Evolutionary conservation across 148 eudicot genomes (phyloP).

Genomic region (Arctostaphylos glauca): DNA sequence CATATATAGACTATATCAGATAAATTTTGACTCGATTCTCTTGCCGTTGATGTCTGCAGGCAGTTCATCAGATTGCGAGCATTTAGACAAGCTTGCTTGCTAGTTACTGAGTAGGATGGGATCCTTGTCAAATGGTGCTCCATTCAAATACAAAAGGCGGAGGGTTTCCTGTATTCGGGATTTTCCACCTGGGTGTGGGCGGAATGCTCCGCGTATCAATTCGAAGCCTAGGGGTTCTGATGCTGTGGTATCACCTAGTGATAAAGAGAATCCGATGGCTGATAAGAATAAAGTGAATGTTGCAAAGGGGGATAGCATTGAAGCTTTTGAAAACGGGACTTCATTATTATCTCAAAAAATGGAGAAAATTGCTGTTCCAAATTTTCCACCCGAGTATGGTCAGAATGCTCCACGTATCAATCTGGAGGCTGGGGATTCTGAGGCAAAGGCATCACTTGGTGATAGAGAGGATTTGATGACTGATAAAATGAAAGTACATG

Average conservation of each 20-base stretch:
- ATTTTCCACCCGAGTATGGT: constrained; percentile 83
- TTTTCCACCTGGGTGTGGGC: constrained; percentile 81
- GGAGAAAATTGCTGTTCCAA: constrained; percentile 38
- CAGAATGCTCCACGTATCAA: constrained; percentile 26
- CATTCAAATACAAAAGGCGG: constrained; percentile 54
- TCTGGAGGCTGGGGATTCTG: constrained; percentile 17
- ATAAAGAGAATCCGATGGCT: not conserved
- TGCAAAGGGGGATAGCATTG: constrained; percentile 17
- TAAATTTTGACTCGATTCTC: not conserved
- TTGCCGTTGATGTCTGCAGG: not conserved
- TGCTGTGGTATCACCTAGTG: not conserved
- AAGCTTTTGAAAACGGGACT: constrained; percentile 19
- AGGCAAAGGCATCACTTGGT: constrained; percentile 5
- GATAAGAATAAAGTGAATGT: not conserved
- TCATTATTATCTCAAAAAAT: constrained; percentile 14
- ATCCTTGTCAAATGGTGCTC: constrained; percentile 21
- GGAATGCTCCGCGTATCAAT: constrained; percentile 24
- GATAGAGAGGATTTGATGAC: not conserved
- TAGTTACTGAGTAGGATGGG: constrained; percentile 25
- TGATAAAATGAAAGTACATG: constrained; percentile 11
- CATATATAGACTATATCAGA: not conserved
- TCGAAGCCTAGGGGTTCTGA: not conserved
- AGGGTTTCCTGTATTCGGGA: constrained; percentile 54
- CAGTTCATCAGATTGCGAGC: not conserved
- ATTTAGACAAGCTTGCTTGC: not conserved